Base-by-base conservation (phyloP, 768 basidiomycete genomes). In the Russula olivacea region DNA sequence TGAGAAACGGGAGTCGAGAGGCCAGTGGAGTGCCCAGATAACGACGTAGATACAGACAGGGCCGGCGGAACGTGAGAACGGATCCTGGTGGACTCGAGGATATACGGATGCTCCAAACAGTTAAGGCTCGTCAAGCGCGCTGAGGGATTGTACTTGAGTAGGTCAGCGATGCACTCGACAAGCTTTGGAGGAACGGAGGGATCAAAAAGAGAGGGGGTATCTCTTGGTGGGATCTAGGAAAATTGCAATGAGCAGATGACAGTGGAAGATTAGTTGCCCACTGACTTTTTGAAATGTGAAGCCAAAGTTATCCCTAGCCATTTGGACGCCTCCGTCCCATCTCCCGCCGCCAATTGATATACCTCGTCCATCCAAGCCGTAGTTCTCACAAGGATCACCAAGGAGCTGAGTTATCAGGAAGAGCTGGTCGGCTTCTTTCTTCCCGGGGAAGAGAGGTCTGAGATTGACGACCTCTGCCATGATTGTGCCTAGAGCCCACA, bases 401-500 rank as follows among this genome's bases (percentile, higher is more conserved):
- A 98, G 81, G n/a, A 95, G 78, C 65, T 96, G 90, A 68, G 89
- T 92, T 63, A 98, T 97, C 72, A 87, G 80, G 64, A 81, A 85
- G 40, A 98, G 86, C 76, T 99, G 97, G 77, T 98, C 96, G 57
- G 91, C 79, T 72, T 97, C 94, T 71, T 87, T 88, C 57, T 87
- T 85, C 21, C 97, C 97, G 32, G 97, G 97, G 73, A 99, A 99
- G 48, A 99, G 77, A 7, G 97, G 96, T 65, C 91, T 88, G 62
- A 99, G 82, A 72, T 96, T 98, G 76, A 97, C 82, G 60, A 98
- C 79, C 74, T 99, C 97, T 9, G 95, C 93, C 84, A 99, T 89
- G 74, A 99, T 99, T 8, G 97, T 96, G 17, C 97, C 97, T 58
- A 99, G 78, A 3, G 97, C 97, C 97, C 97, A 99, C 91, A 98